A percentile compares a stretch with the other conserved stretches of the same genome.
These are phyloP conservation scores for Candida adriatica DNA, from an alignment of 805 yeast genomes.

Conservation along the genomic window DNA sequence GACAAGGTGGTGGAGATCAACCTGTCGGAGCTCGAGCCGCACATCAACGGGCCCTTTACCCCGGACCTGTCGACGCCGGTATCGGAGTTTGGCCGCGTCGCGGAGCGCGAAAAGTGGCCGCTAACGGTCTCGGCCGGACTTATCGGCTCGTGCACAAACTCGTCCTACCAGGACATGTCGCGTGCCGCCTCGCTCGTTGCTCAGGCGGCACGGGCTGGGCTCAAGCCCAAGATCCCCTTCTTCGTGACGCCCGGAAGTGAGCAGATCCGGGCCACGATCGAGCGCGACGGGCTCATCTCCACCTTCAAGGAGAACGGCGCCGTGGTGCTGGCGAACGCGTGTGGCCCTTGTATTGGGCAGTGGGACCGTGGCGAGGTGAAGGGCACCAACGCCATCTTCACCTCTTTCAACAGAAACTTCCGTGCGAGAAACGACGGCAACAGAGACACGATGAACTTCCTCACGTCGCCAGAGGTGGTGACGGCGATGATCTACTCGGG, in stretches of 20 bases:
- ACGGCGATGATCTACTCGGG: slow-evolving; percentile 97
- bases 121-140: slow-evolving; percentile 86
- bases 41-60: slow-evolving; percentile 96
- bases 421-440: slow-evolving; percentile 98
- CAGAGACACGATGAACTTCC: slow-evolving; percentile 93
- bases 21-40: slow-evolving; percentile 85
- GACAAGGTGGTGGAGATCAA: slow-evolving; percentile 91
- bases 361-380: slow-evolving; percentile 91
- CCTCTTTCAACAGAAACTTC: slow-evolving; percentile 97
- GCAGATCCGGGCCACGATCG: slow-evolving; percentile 97
- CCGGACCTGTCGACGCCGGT: slow-evolving; percentile 97
- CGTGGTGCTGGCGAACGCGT: slow-evolving; percentile 91
- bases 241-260: slow-evolving; percentile 98
- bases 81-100: slow-evolving; percentile 78
- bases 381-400: slow-evolving; percentile 93
- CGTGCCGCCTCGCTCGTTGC: slow-evolving; percentile 89
- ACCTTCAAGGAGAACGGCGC: slow-evolving; percentile 92
- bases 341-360: slow-evolving; percentile 99
- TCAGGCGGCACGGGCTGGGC: slow-evolving; percentile 87
- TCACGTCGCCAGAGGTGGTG: slow-evolving; percentile 97
- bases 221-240: slow-evolving; percentile 86
- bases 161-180: slow-evolving; percentile 97
- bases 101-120: slow-evolving; percentile 88
- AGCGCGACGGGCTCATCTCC: slow-evolving; percentile 87
- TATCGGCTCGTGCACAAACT: slow-evolving; percentile 98